Percentiles rank a stretch among this genome's conserved stretches.
phyloP scores from a whole-genome alignment of 768 basidiomycete species.

The Trametes maxima region DNA sequence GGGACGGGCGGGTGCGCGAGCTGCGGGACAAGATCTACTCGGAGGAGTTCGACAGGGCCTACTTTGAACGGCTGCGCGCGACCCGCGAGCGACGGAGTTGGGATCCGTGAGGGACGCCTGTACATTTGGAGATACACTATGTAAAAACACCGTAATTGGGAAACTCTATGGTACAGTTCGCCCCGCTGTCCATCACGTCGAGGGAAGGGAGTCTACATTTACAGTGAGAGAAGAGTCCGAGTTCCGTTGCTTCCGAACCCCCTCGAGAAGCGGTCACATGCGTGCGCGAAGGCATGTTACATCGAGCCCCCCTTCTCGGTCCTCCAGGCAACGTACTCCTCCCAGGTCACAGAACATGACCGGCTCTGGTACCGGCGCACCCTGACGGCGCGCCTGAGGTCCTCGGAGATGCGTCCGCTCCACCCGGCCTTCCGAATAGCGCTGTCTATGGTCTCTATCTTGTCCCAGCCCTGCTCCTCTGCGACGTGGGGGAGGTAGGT shows the following conservation, averaged over 20 bases:
- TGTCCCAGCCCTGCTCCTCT: slow-evolving; percentile 92
- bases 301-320: slow-evolving; percentile 46
- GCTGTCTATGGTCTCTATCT: slow-evolving; percentile 85
- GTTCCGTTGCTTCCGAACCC: slow-evolving; percentile 16
- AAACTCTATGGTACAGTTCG: slow-evolving; percentile 19
- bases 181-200: neutral
- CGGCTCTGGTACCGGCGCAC: slow-evolving; percentile 84
- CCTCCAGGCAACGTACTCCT: slow-evolving; percentile 80
- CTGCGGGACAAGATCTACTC: slow-evolving; percentile 46
- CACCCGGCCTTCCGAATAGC: slow-evolving; percentile 95
- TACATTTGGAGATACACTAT: slow-evolving; percentile 15
- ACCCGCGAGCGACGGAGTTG: neutral
- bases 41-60: slow-evolving; percentile 14
- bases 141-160: slow-evolving; percentile 14
- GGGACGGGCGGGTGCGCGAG: slow-evolving; percentile 44
- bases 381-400: slow-evolving; percentile 71
- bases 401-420: slow-evolving; percentile 80
- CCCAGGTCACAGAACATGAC: slow-evolving; percentile 67
- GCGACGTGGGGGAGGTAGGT: slow-evolving; percentile 95
- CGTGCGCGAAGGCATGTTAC: slow-evolving; percentile 17
- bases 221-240: neutral
- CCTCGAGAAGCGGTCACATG: neutral
- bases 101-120: neutral
- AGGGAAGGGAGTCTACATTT: neutral
- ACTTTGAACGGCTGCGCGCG: slow-evolving; percentile 12